Percentiles rank a stretch among this genome's conserved stretches.
These are phyloP conservation scores for Gliomastix tumulicola DNA, from an alignment of 2,329 filamentous ascomycete genomes.

Conservation along the genomic window DNA sequence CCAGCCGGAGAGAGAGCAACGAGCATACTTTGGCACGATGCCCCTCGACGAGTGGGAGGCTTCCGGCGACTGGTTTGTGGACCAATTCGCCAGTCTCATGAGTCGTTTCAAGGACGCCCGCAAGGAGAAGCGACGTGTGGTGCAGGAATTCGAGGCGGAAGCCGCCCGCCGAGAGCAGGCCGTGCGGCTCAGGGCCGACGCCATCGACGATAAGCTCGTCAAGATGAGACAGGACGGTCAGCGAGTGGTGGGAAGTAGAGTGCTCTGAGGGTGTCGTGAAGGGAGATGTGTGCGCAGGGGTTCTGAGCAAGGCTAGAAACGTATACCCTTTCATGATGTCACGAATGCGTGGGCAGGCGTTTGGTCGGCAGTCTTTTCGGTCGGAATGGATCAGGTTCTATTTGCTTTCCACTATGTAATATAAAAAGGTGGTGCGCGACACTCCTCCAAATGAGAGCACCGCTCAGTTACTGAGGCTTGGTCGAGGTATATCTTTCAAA, in stretches of 20 bases:
- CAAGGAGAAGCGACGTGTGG: slow-evolving; percentile 38
- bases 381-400: too few relatives aligned
- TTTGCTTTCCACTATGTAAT: too few relatives aligned
- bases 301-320: too few relatives aligned
- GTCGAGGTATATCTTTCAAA: too few relatives aligned
- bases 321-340: too few relatives aligned
- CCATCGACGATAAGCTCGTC: slow-evolving; percentile 46
- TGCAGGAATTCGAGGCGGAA: slow-evolving; percentile 46
- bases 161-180: slow-evolving; percentile 46
- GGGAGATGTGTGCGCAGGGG: not conserved
- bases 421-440: too few relatives aligned
- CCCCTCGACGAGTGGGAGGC: slow-evolving; percentile 50
- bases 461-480: too few relatives aligned
- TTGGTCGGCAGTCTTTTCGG: too few relatives aligned
- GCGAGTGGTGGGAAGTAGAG: slow-evolving; percentile 42
- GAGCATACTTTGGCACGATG: slow-evolving; percentile 45
- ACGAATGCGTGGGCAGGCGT: too few relatives aligned
- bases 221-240: slow-evolving; percentile 51
- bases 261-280: not conserved
- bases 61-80: slow-evolving; percentile 53
- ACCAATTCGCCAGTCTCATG: slow-evolving; percentile 44
- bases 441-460: too few relatives aligned
- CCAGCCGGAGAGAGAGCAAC: slow-evolving; percentile 37
- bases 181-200: slow-evolving; percentile 43
- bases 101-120: slow-evolving; percentile 39